Evolutionary conservation across 2,329 filamentous ascomycete species (phyloP), one percentile per base, ranked within the genome.

Genomic region (Clonostachys rosea): DNA sequence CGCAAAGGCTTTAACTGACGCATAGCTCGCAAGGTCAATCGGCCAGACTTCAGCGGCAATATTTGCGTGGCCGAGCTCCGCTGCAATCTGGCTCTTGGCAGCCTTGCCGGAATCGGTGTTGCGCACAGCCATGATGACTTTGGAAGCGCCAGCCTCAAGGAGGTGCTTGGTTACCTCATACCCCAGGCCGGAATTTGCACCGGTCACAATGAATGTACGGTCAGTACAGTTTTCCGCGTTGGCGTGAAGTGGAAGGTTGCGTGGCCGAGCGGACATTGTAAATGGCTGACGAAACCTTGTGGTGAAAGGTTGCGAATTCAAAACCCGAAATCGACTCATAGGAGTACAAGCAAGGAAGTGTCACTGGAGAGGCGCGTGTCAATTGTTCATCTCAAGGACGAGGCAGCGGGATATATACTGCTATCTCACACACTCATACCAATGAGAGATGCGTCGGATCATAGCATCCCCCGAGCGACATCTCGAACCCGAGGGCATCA

Each of bases 11-110:
- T 63, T 58, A 36, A 80, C 67, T 34, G 68, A 74, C 5, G 67
- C 65, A 52, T 74, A 76, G 16, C 63, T 69, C 13, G 53, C 55
- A 52, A 80, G 66, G 53, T 81, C 76, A 5, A 81, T 54, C 11
- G 63, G 46, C 75, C 75, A 81, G 12, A 79, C 73, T 40, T 78
- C 63, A 34, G 76, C 58, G 4, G 48, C 56, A n/a, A 47, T 58
- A 37, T 30, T 49, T 20, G 18, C 49, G 43, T 48, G 44, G 20
- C 41, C 52, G 12, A 62, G 59, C 17, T 59, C 55, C 1, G 49
- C 47, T 33, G 59, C 59, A 41, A 76, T 68, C 37, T 63, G 59
- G 39, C 34, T 42, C 14, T 34, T 17, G 33, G 43, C 43, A 34
- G 14, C 43, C 34, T 36, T 17, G 16, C 43, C 33, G 11, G 16